Base-by-base conservation (phyloP, 2,329 filamentous ascomycete genomes). In the Stagonosporopsis vannaccii region DNA sequence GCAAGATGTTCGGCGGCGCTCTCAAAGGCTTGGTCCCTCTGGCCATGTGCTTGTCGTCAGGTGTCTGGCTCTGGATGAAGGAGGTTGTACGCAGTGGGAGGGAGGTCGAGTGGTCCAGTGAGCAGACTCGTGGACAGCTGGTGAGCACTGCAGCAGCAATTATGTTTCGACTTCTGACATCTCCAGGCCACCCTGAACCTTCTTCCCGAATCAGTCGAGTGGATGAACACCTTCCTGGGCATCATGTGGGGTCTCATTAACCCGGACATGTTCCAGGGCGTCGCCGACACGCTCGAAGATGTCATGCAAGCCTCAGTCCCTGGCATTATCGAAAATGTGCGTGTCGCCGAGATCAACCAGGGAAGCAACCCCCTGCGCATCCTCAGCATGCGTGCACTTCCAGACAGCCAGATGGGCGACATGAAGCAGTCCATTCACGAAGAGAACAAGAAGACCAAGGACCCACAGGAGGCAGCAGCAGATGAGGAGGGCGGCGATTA, bases 261-360 rank as follows among this genome's bases (percentile, higher is more conserved):
- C 70, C 94, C 95, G 0, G 94, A 98, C 39, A 96, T 98, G 90
- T 95, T 99, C 75, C 81, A 86, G n/a, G 86, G 86, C 6, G 85
- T 97, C 8, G 93, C 93, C n/a, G 95, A 98, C 72, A 97, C 91
- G 12, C 84, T 95, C 6, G 91, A 95, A 77, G 94, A 98, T 73
- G 90, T 98, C 63, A 98, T 98, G 94, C 92, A 96, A 74, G 94
- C 93, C 19, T 97, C 92, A 0, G 90, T 97, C 0, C 95, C 95
- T 0, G 87, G 90, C 1, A 80, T 98, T 35, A 92, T 99, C 62
- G 93, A 98, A 74, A 95, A 97, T 63, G 92, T 99, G 41, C 90
- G 94, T 63, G 91, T 98, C 20, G 92, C 93, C 57, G 93, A 97
- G 67, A 97, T 99, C 67, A 91, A 92, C 45, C 95, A 98, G 76